These are phyloP conservation scores for Asterophora lycoperdoides DNA, from an alignment of 768 basidiomycete genomes.

Conservation along the genomic window DNA sequence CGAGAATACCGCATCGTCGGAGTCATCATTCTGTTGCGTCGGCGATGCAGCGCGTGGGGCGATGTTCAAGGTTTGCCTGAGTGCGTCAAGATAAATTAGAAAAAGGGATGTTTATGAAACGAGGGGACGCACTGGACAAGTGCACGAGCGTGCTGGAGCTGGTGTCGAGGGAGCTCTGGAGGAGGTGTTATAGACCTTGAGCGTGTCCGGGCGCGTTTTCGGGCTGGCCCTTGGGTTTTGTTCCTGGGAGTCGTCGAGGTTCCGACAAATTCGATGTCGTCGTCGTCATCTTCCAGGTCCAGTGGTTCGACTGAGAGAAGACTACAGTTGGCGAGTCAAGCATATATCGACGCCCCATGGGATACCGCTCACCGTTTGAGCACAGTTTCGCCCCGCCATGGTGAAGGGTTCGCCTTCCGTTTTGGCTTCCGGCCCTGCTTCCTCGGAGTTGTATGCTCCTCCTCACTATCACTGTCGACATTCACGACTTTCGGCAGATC, in stretches of 20 bases:
- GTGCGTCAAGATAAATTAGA: background rate
- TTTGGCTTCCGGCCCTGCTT: conserved; percentile 34
- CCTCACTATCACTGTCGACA: conserved; percentile 23
- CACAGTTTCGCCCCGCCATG: conserved; percentile 41
- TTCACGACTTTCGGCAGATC: conserved; percentile 1
- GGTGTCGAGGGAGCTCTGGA: conserved; percentile 51
- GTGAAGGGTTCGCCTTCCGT: conserved; percentile 30
- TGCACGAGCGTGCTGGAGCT: conserved; percentile 52
- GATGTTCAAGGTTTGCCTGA: conserved; percentile 46
- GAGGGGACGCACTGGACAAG: conserved; percentile 50
- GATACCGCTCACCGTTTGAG: conserved; percentile 36
- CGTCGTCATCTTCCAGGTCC: conserved; percentile 40
- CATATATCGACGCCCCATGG: conserved; percentile 1
- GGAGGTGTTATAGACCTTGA: conserved; percentile 77
- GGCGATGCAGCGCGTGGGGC: conserved; percentile 46
- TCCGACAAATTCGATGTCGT: conserved; percentile 34
- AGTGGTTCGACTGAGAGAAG: conserved; percentile 36
- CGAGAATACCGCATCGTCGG: conserved; percentile 45
- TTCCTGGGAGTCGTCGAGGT: conserved; percentile 21
- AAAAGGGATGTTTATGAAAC: background rate
- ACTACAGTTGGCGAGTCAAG: conserved; percentile 20
- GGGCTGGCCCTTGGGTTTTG: conserved; percentile 29
- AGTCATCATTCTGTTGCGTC: conserved; percentile 36
- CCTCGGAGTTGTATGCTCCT: conserved; percentile 28
- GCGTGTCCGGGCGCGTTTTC: conserved; percentile 50